Evolutionary conservation across 2,329 filamentous ascomycete species (phyloP), one percentile per base, ranked within the genome.

Genomic region (Beauveria bassiana): DNA sequence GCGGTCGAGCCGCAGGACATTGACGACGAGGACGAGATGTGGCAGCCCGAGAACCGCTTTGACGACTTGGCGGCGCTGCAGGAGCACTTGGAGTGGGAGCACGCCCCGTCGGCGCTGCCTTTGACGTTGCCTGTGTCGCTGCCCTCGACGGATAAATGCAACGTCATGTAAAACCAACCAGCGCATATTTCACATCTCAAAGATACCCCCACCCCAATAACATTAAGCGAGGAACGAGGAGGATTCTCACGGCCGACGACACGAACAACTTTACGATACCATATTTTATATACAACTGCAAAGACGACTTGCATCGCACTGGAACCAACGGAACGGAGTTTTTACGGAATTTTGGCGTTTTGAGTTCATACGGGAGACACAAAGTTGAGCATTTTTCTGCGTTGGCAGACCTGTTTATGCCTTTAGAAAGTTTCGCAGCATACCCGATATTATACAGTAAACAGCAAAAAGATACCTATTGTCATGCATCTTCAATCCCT

Each of bases 61-160:
- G 76, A 77, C 49, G 75, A 78, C 64, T 68, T 86, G 50, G 71
- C 69, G 18, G 73, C 74, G 18, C 78, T 85, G 43, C 78, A 79
- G 68, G 78, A 79, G 62, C 83, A 86, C 65, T 73, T 86, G 31
- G 80, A 80, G 65, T 86, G 83, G 83, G 74, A 78, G 64, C 83
- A 86, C 65, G 77, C 75, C 7, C 72, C 75, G 1, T 67, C 75
- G 10, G 70, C 73, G 42, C 68, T 76, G 59, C 75, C 77, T 8
- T 67, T 68, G 3, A 66, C 78, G 62, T 71, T 73, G 46, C 70
- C 69, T 12, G 61, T 69, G 12, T 64, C 71, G 38, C 53, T 75
- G 42, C 70, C 73, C 2, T 66, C 70, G 49, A 66, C 71, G 45
- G 70, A 72, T 26, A 79, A 69, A 40, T 85, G 82, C 65, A 65